Evolutionary conservation across 192 early-diverging fungal species (phyloP), one percentile per base, ranked within the genome.

Genomic region (Rhizophagus sp.): DNA sequence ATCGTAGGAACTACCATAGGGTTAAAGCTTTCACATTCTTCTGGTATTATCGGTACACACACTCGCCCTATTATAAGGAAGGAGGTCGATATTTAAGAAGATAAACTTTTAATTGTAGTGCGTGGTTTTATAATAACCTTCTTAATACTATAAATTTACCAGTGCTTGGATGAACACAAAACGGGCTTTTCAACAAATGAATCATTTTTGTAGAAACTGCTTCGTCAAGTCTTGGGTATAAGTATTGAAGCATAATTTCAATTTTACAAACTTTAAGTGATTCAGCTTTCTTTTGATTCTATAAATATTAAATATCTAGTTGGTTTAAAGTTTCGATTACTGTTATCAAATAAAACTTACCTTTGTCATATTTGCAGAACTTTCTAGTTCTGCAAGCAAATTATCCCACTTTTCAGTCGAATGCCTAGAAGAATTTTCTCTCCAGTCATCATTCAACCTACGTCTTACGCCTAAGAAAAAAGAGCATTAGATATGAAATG

Each of bases 101-200:
- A 39, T 39, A 39, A 5, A 39, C 2, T 4, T 39, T 4, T 39
- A 39, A 75, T 36, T 8, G 30, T 68, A 5, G 57, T 12, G 15
- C 15, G 12, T 6, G n/a, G 17, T 66, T 44, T 30, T 34, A 34
- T 2, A 34, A 34, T 34, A 34, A 2, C 33, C 2, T 34, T 6
- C 52, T 7, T 27, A 13, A 25, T 24, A 30, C 10, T n/a, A 9
- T n/a, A n/a, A 13, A 64, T 80, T 81, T 87, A 91, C 97, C 94
- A 12, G 97, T 97, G 82, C 94, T 95, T 25, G 97, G 97, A 80
- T 99, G 97, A 27, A 97, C 93, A 85, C 96, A 99, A 83, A 99
- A 98, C 9, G 97, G 97, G 80, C 92, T 92, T 83, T 99, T 99
- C 34, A 99, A 89, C 88, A 99, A 95, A 88, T 99, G 97, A 83